These are phyloP conservation scores for Nemania abortiva DNA, from an alignment of 2,329 filamentous ascomycete genomes.

Conservation along the genomic window DNA sequence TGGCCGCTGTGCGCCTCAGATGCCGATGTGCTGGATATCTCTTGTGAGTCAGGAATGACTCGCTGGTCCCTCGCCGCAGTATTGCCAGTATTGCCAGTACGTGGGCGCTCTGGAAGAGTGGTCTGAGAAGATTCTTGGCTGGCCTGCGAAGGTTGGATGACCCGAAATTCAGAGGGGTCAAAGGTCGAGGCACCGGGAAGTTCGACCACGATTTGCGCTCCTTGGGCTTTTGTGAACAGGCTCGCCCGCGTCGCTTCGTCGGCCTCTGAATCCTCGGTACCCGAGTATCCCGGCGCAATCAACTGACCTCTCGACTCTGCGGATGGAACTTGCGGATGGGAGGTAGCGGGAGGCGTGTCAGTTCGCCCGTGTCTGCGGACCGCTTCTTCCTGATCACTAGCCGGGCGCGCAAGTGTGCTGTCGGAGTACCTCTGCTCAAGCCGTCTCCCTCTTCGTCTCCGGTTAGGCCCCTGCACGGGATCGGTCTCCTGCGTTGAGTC, in stretches of 20 bases:
- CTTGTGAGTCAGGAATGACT: constrained; percentile 52
- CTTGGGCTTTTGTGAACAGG: constrained; percentile 3
- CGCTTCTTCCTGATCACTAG: constrained; percentile 12
- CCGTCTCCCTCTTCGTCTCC: constrained; percentile 15
- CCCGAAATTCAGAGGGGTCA: constrained; percentile 40
- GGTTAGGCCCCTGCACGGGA: constrained; percentile 26
- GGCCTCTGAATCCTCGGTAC: not conserved
- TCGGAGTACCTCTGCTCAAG: constrained; percentile 16
- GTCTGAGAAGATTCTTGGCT: constrained; percentile 39
- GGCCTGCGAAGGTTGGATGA: constrained; percentile 36
- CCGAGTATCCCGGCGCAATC: not conserved
- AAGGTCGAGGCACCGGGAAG: constrained; percentile 36
- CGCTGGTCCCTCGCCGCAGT: constrained; percentile 36
- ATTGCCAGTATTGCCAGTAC: constrained; percentile 10
- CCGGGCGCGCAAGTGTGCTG: constrained; percentile 9
- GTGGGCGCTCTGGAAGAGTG: constrained; percentile 23
- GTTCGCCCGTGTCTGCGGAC: constrained; percentile 29
- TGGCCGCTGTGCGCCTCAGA: constrained; percentile 41
- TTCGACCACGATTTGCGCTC: constrained; percentile 39
- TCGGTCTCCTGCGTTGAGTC: constrained; percentile 32
- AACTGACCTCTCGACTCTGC: constrained; percentile 1
- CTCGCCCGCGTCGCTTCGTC: not conserved
- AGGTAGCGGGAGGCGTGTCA: constrained; percentile 12
- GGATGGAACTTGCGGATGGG: constrained; percentile 4
- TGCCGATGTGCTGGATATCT: constrained; percentile 42